Evolutionary conservation across 345 rosid genomes (phyloP), one percentile per base, ranked within the genome.

Genomic region (Adansonia digitata): DNA sequence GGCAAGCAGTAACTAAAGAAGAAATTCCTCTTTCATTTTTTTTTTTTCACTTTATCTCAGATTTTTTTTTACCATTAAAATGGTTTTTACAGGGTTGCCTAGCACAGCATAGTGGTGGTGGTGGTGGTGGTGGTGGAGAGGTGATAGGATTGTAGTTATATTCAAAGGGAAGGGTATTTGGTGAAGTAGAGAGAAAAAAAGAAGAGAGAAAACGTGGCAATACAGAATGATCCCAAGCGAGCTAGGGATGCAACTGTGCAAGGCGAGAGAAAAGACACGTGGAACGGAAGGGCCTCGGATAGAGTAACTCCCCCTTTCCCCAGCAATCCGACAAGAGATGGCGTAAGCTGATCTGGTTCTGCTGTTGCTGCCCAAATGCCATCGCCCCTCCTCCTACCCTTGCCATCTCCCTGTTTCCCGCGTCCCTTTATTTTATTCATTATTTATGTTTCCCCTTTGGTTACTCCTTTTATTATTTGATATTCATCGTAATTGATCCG

Each of bases 241-340:
- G 70, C 31, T 0, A 27, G 8, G 2, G 10, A 15, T 31, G 61
- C 69, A 49, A 35, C 27, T 27, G 24, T 57, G 82, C 59, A 39
- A 49, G 35, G 74, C 64, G 67, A 55, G 43, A 65, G 43, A 29
- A 31, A 48, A 31, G 70, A 73, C 80, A 81, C 76, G 78, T 69
- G 78, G 69, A 64, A 77, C 17, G 53, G 56, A 10, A 0, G 3
- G 59, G 45, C 55, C 40, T 69, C 14, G n/a, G 62, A 29, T 49
- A 49, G 27, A 31, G 52, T 5, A 13, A 45, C 51, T 18, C 10
- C 10, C 27, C 69, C 53, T 18, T 40, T 40, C 27, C 69, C 53
- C 29, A 74, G 56, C 81, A 77, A 63, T 55, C 49, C 70, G 80
- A 77, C 81, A 55, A 56, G 73, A 35, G 52, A 77, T 70, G 63